Evolutionary conservation across 1,284 basidiomycete species (phyloP).

Genomic region (Thelephora terrestris): DNA sequence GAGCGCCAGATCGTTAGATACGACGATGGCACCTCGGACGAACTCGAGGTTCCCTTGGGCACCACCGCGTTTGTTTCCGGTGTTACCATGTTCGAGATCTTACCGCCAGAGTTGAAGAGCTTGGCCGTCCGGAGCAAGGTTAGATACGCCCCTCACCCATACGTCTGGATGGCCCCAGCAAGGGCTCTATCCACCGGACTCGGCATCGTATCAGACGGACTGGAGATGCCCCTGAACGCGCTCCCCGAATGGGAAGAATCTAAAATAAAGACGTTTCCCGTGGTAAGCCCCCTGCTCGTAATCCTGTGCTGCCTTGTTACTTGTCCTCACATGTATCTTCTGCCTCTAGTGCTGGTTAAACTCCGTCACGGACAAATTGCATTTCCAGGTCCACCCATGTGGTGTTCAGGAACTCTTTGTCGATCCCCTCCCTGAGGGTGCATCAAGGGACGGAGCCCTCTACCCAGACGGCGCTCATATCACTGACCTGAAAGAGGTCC

Average conservation of each 20-base stretch:
- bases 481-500: constrained; percentile 57
- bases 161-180: constrained; percentile 79
- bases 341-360: constrained; percentile 30
- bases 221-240: constrained; percentile 54
- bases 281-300: constrained; percentile 35
- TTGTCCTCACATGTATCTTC: neutral
- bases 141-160: constrained; percentile 67
- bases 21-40: constrained; percentile 84
- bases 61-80: constrained; percentile 82
- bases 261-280: constrained; percentile 60
- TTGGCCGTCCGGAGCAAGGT: constrained; percentile 71
- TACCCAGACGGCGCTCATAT: constrained; percentile 71
- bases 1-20: constrained; percentile 63
- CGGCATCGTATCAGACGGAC: constrained; percentile 67
- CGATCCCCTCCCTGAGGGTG: constrained; percentile 48
- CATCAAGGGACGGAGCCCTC: constrained; percentile 41
- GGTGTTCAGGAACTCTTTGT: constrained; percentile 47
- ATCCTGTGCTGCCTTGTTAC: neutral
- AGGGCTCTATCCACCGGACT: constrained; percentile 65
- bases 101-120: constrained; percentile 69
- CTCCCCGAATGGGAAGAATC: constrained; percentile 68
- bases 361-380: constrained; percentile 62
- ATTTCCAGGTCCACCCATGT: constrained; percentile 73
- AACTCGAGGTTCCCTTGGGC: constrained; percentile 73
- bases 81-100: constrained; percentile 77